Conservation (phyloP, 1,139 yeast species). For the Hyphopichia fennica region DNA sequence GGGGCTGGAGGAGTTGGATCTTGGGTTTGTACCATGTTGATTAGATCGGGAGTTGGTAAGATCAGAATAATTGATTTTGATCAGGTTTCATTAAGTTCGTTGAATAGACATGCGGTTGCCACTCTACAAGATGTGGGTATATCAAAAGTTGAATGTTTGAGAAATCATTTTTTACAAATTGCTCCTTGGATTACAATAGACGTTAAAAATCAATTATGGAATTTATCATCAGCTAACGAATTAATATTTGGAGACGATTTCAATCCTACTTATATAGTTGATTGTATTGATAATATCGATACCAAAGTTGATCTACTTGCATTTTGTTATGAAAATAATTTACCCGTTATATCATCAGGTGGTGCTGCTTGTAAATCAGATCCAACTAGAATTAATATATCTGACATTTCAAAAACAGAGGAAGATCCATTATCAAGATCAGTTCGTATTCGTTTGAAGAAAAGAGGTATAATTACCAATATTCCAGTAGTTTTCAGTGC, state of each 20-base stretch:
- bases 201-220: conserved; percentile 77
- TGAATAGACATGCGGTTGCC: conserved; percentile 94
- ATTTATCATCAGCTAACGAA: conserved; percentile 58
- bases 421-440: conserved; percentile 93
- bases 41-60: conserved; percentile 82
- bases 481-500: conserved; percentile 90
- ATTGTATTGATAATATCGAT: conserved; percentile 94
- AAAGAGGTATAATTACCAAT: conserved; percentile 70
- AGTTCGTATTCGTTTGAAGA: conserved; percentile 79
- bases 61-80: conserved; percentile 88
- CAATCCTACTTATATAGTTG: conserved; percentile 74
- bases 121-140: conserved; percentile 85
- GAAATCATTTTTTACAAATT: conserved; percentile 58
- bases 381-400: conserved; percentile 46
- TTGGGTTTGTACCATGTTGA: conserved; percentile 91
- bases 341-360: conserved; percentile 82
- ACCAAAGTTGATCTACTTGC: conserved; percentile 88
- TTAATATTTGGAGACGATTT: conserved; percentile 55
- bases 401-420: conserved; percentile 58
- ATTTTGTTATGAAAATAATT: conserved; percentile 58
- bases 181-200: conserved; percentile 94
- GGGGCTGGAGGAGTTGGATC: conserved; percentile 99
- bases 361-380: conserved; percentile 85
- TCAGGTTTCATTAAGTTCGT: conserved; percentile 87
- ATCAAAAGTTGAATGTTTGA: conserved; percentile 80